Conservation (phyloP, 2,329 filamentous ascomycete species). For the Rutstroemia sp. region DNA sequence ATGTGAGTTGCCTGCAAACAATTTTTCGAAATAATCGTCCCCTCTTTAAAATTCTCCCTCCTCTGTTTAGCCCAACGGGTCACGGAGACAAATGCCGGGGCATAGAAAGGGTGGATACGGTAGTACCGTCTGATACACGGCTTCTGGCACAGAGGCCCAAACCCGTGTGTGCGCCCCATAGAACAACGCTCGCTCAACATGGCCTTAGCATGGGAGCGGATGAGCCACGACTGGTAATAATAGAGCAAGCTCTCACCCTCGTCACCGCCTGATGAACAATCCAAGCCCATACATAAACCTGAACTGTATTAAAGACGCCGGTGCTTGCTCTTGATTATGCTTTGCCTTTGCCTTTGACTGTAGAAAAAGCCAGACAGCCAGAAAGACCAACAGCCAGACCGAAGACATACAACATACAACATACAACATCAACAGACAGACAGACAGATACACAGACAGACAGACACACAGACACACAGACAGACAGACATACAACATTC, state of each 20-base stretch:
- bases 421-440: too few relatives aligned
- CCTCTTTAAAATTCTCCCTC: background rate
- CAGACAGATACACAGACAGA: too few relatives aligned
- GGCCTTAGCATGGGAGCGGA: conserved; percentile 8
- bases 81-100: conserved; percentile 19
- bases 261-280: conserved; percentile 3
- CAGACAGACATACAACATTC: too few relatives aligned
- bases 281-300: background rate
- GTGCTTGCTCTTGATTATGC: background rate
- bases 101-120: conserved; percentile 6
- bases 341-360: background rate
- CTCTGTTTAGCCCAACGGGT: conserved; percentile 13
- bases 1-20: conserved; percentile 15
- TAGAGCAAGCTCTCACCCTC: conserved; percentile 7
- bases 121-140: conserved; percentile 18
- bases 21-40: conserved; percentile 4
- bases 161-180: conserved; percentile 6
- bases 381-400: background rate
- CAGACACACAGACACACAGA: background rate
- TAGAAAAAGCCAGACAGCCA: background rate
- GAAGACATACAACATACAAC: too few relatives aligned
- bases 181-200: conserved; percentile 9
- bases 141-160: conserved; percentile 9
- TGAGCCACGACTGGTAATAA: conserved; percentile 8
- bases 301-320: conserved; percentile 7